Evolutionary conservation across 345 rosid species (phyloP).

Genomic region (Eucalyptus caleyi): DNA sequence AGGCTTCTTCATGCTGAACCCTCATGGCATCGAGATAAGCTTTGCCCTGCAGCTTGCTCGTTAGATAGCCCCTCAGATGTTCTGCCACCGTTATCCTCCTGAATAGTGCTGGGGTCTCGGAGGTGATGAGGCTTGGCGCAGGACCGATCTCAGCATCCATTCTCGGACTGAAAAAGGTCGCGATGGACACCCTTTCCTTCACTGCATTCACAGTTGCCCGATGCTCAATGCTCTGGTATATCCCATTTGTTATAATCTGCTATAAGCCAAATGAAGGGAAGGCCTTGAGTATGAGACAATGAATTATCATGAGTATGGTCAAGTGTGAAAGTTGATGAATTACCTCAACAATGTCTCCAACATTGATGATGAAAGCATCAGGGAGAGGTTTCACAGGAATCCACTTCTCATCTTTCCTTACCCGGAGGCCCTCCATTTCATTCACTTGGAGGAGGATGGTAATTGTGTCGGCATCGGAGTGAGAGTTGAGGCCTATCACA

Average conservation of each 20-base stretch:
- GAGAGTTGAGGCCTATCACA: background rate
- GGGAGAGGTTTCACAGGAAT: background rate
- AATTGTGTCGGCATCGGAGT: background rate
- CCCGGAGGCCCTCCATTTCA: background rate
- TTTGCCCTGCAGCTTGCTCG: background rate
- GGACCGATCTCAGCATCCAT: background rate
- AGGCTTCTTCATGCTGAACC: background rate
- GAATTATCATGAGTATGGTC: background rate
- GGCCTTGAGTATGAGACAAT: background rate
- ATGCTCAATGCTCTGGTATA: slow-evolving; percentile 7
- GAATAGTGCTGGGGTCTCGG: background rate
- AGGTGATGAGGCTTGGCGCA: background rate
- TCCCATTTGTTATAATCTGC: slow-evolving; percentile 4
- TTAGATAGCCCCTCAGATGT: background rate
- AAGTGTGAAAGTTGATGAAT: background rate
- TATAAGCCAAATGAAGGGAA: background rate
- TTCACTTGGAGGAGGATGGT: slow-evolving; percentile 7
- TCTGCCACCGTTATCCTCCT: background rate
- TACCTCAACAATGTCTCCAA: slow-evolving; percentile 1
- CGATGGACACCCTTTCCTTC: slow-evolving; percentile 1
- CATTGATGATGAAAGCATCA: background rate
- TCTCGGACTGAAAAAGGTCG: background rate
- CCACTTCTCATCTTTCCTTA: background rate
- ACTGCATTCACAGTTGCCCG: background rate
- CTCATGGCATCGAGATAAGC: slow-evolving; percentile 3